These are phyloP conservation scores for Fusarium ramigenum DNA, from an alignment of 2,329 filamentous ascomycete species.

Conservation along the genomic window DNA sequence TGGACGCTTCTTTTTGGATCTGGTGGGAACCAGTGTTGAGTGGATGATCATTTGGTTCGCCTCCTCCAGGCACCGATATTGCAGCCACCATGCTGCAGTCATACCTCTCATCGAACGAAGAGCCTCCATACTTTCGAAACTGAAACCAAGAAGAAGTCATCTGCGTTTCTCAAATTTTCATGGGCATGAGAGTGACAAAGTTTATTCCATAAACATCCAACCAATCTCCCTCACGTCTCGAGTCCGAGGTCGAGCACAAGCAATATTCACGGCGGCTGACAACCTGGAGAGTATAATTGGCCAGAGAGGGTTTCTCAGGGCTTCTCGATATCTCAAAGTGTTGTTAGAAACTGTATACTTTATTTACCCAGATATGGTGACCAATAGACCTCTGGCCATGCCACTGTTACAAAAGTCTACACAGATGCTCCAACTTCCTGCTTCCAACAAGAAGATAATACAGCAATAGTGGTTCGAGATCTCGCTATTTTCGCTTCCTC, in stretches of 20 bases:
- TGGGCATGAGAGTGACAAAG: background rate
- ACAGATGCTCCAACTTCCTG: too few relatives aligned
- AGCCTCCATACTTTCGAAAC: fast-evolving
- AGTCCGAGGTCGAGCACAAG: background rate
- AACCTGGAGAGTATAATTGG: background rate
- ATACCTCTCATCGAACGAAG: background rate
- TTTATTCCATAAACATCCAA: background rate
- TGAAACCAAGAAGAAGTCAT: fast-evolving
- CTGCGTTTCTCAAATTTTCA: fast-evolving
- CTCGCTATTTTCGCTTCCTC: fast-evolving
- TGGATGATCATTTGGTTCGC: too few relatives aligned
- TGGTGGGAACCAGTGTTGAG: fast-evolving
- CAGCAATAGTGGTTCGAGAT: fast-evolving
- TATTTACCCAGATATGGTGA: fast-evolving
- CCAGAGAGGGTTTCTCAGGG: fast-evolving
- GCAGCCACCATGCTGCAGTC: too few relatives aligned
- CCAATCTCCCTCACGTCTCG: background rate
- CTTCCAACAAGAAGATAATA: background rate
- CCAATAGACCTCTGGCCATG: background rate
- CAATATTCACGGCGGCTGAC: background rate
- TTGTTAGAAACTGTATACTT: too few relatives aligned
- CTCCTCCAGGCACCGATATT: background rate
- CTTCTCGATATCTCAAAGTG: fast-evolving
- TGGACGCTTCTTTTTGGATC: background rate
- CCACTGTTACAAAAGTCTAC: too few relatives aligned